Evolutionary conservation across 106 monocot species (phyloP).

Genomic region (Narthecium ossifragum): DNA sequence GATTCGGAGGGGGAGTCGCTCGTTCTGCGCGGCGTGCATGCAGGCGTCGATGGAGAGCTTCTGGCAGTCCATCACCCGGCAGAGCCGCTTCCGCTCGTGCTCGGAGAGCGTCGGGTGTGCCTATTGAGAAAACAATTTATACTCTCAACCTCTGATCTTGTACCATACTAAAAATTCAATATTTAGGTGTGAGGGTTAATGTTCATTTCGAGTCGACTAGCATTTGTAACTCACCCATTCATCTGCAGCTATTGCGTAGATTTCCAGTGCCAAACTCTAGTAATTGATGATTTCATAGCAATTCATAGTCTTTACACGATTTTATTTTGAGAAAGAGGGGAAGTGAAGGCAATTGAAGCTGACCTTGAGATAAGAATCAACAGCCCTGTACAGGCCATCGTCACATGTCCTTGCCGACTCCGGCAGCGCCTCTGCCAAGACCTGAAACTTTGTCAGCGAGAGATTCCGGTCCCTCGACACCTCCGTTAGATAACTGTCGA

Average conservation of each 20-base stretch:
- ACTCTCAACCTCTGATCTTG: too few relatives aligned
- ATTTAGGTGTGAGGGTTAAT: too few relatives aligned
- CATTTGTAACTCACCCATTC: too few relatives aligned
- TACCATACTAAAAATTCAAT: too few relatives aligned
- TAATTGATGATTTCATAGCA: too few relatives aligned
- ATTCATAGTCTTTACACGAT: too few relatives aligned
- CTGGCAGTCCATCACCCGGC: conserved; percentile 98
- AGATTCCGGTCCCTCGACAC: conserved; percentile 82
- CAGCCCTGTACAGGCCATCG: conserved; percentile 83
- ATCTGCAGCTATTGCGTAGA: too few relatives aligned
- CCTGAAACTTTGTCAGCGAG: conserved; percentile 90
- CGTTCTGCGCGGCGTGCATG: conserved; percentile 98
- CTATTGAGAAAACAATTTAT: too few relatives aligned
- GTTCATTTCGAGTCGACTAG: too few relatives aligned
- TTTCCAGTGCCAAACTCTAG: too few relatives aligned
- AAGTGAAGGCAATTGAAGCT: neutral
- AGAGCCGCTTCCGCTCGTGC: conserved; percentile 90
- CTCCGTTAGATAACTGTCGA: conserved; percentile 92
- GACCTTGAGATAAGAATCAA: conserved; percentile 97
- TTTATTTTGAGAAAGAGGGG: neutral
- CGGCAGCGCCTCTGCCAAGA: conserved; percentile 80
- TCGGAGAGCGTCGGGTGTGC: conserved; percentile 83
- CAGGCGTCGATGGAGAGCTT: conserved; percentile 97
- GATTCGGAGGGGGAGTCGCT: conserved; percentile 85
- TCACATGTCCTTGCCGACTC: conserved; percentile 88